Conservation (phyloP, 495 filamentous ascomycete species). For the Letharia lupina region DNA sequence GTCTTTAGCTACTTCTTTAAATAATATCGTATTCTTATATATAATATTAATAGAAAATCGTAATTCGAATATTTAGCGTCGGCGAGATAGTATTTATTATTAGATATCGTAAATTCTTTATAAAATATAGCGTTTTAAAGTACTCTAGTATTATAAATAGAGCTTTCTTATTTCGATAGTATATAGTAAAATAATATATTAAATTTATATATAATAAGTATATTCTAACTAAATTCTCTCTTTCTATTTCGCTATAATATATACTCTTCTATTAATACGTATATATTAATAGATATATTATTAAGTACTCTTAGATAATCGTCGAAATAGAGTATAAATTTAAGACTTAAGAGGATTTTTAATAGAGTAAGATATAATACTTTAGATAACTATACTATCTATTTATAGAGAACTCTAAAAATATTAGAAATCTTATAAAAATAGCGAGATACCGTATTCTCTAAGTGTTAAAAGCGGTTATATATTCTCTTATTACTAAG, state of each 20-base stretch:
- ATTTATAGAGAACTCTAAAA: background rate
- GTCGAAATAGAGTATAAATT: too few species aligned
- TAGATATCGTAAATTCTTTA: background rate
- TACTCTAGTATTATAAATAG: background rate
- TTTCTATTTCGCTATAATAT: too few species aligned
- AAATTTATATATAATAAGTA: too few species aligned
- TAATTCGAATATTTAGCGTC: background rate
- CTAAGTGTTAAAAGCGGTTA: background rate
- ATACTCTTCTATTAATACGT: too few species aligned
- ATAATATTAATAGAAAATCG: background rate
- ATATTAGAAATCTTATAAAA: background rate
- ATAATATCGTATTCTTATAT: background rate
- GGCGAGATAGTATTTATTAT: background rate
- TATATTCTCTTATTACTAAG: background rate
- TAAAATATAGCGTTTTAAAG: background rate
- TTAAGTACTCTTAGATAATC: too few species aligned
- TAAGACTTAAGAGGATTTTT: too few species aligned
- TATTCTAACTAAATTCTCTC: too few species aligned
- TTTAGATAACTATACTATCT: background rate
- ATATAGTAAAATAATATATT: background rate
- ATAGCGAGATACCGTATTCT: background rate
- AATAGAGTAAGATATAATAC: too few species aligned
- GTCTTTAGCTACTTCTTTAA: background rate
- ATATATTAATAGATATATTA: too few species aligned
- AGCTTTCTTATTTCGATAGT: background rate